Base-by-base conservation (phyloP, 805 yeast species). In the Isabelozyma pseudorhagii region DNA sequence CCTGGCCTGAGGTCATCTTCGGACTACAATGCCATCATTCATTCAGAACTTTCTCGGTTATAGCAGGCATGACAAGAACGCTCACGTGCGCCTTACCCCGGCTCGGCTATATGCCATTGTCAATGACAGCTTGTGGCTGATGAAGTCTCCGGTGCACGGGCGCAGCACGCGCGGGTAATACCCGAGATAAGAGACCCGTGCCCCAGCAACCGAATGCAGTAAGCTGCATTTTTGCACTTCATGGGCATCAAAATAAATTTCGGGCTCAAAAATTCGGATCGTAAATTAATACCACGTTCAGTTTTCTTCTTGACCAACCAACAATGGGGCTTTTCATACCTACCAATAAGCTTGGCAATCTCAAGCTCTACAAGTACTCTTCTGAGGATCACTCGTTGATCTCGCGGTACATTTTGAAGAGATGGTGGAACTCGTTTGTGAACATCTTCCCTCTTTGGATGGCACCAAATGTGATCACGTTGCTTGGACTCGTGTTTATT, bases 381-480 rank as follows among this genome's bases (percentile, higher is more conserved):
- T 79, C 90, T 40, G 96, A 87, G 59, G 98, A 92, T 63, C 84
- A 85, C 51, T 90, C 97, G 0, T 67, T 88, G 40, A 71, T 85
- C 25, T 86, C 97, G 10, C 85, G 84, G 62, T 83, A 82, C 58
- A 67, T 91, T 11, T 74, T 92, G 58, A 90, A 89, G 62, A 89
- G 86, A 46, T 92, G 90, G 74, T 93, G 97, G 94, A 68, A 74
- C 46, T 67, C 75, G 52, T 85, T 90, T 63, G 92, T 86, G 34
- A 64, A 73, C 43, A 71, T 89, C 36, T 89, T 92, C 71, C 98
- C 98, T 2, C 49, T 78, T 53, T 84, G 84, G 80, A 82, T 93
- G 86, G 97, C 97, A 3, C 99, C 99, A 7, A 93, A 93, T 66
- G 82, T 88, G 62, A 86, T 92, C 48, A 93, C 98, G 0, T 70